Evolutionary conservation across 1,284 basidiomycete genomes (phyloP).

Genomic region (Sparassis latifolia): DNA sequence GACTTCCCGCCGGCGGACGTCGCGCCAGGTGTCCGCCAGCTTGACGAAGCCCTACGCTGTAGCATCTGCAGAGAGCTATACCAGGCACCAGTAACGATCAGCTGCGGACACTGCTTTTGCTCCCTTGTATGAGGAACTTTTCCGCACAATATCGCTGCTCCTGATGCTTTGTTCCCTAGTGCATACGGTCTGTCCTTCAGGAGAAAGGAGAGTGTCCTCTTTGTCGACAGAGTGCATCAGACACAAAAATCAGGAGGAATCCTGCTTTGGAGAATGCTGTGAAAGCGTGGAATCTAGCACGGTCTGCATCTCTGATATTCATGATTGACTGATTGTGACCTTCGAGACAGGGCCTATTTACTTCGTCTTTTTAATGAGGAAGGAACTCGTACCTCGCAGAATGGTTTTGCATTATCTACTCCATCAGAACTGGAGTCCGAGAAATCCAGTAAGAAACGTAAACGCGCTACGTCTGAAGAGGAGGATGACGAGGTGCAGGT

Average conservation of each 20-base stretch:
- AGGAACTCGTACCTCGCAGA: not conserved
- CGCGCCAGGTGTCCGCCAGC: slow-evolving; percentile 46
- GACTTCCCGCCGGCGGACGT: slow-evolving; percentile 48
- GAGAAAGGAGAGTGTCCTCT: slow-evolving; percentile 58
- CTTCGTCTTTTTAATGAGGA: slow-evolving; percentile 13
- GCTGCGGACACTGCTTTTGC: slow-evolving; percentile 74
- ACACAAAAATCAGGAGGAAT: slow-evolving; percentile 55
- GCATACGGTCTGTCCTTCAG: slow-evolving; percentile 51
- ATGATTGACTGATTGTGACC: not conserved
- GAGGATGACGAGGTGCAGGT: slow-evolving; percentile 13
- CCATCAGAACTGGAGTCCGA: too few relatives aligned
- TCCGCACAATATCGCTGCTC: not conserved
- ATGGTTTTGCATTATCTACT: not conserved
- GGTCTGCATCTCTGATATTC: slow-evolving; percentile 34
- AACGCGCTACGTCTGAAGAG: slow-evolving; percentile 1
- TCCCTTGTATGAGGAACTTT: slow-evolving; percentile 42
- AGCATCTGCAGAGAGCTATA: slow-evolving; percentile 66
- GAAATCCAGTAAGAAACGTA: not conserved
- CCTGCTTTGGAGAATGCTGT: slow-evolving; percentile 55
- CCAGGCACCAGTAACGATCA: slow-evolving; percentile 61
- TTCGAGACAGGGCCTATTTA: slow-evolving; percentile 4
- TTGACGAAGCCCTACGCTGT: slow-evolving; percentile 63
- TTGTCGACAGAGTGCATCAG: slow-evolving; percentile 50
- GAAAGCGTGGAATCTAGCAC: slow-evolving; percentile 52
- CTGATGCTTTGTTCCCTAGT: slow-evolving; percentile 32